Conservation (phyloP, 176 grass and related monocot species). For the Saccharum spontaneum region DNA sequence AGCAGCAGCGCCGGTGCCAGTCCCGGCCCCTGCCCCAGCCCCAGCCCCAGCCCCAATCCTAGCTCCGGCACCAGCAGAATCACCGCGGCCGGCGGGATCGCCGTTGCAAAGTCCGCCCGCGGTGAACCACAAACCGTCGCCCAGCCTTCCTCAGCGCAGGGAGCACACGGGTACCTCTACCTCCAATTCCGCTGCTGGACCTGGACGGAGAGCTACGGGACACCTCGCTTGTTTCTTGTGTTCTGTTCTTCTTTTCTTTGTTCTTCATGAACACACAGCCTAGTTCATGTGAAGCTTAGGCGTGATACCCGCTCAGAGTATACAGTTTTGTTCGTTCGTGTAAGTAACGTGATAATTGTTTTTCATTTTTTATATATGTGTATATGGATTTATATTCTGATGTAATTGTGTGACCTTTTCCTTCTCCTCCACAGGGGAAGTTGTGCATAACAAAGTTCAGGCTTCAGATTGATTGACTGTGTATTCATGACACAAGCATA, state of each 20-base stretch:
- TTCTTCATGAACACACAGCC: not conserved
- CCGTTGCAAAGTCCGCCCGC: not conserved
- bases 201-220: not conserved
- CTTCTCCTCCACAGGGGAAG: not conserved
- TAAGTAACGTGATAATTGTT: not conserved
- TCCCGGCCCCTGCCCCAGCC: not conserved
- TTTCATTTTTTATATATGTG: conserved; percentile 15
- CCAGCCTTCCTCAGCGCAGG: not conserved
- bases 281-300: not conserved
- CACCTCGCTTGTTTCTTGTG: not conserved
- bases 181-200: not conserved
- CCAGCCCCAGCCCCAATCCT: not conserved
- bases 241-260: not conserved
- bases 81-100: not conserved
- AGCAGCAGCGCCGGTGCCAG: not conserved
- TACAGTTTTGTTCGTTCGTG: conserved; percentile 26
- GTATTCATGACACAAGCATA: not conserved
- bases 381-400: conserved; percentile 19
- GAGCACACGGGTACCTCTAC: not conserved
- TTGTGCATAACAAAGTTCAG: conserved; percentile 31
- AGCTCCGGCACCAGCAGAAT: not conserved
- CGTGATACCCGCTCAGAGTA: not conserved
- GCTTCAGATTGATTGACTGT: not conserved
- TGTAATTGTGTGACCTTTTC: conserved; percentile 21
- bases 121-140: not conserved